phyloP scores from a whole-genome alignment of 2,329 filamentous ascomycete genomes.

The Aspergillus candidus region DNA sequence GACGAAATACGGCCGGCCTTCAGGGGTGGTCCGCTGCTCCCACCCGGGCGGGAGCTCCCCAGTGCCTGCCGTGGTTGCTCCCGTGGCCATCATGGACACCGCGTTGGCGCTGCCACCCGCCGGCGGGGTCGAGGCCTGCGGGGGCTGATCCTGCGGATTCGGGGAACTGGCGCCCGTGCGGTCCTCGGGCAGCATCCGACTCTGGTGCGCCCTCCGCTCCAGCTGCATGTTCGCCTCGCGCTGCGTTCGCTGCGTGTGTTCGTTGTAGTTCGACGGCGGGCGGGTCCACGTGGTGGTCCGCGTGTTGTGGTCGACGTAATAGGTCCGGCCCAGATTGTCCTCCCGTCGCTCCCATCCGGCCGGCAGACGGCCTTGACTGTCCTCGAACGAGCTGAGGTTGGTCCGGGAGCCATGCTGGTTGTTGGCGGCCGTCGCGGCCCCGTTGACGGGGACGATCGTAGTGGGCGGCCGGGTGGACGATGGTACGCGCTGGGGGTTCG shows the following conservation, averaged over 20 bases:
- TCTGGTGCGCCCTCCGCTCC: constrained; percentile 89
- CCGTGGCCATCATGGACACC: constrained; percentile 87
- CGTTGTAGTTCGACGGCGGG: constrained; percentile 71
- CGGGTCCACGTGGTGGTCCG: constrained; percentile 94
- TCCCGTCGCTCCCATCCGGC: constrained; percentile 94
- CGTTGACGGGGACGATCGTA: constrained; percentile 37
- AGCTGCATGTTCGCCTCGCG: constrained; percentile 88
- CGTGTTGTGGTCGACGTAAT: constrained; percentile 98
- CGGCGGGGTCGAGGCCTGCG: constrained; percentile 42
- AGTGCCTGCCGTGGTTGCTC: constrained; percentile 86
- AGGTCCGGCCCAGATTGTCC: constrained; percentile 89
- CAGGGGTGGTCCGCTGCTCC: constrained; percentile 93
- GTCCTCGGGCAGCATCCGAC: constrained; percentile 91
- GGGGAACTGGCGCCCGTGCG: constrained; percentile 90
- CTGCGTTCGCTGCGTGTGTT: constrained; percentile 68
- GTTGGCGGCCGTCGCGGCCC: constrained; percentile 30
- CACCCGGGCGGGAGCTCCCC: constrained; percentile 92
- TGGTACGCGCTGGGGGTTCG: constrained; percentile 30
- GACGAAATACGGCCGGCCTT: constrained; percentile 93
- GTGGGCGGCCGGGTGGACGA: constrained; percentile 33
- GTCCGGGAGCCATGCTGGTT: constrained; percentile 41
- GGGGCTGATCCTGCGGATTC: constrained; percentile 53
- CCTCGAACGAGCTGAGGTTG: constrained; percentile 86
- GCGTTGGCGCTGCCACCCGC: constrained; percentile 46
- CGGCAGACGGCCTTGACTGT: constrained; percentile 86